Percentiles rank a stretch among this genome's conserved stretches.
Conservation (phyloP, 2,329 filamentous ascomycete genomes). For the Acephala macrosclerotiorum region DNA sequence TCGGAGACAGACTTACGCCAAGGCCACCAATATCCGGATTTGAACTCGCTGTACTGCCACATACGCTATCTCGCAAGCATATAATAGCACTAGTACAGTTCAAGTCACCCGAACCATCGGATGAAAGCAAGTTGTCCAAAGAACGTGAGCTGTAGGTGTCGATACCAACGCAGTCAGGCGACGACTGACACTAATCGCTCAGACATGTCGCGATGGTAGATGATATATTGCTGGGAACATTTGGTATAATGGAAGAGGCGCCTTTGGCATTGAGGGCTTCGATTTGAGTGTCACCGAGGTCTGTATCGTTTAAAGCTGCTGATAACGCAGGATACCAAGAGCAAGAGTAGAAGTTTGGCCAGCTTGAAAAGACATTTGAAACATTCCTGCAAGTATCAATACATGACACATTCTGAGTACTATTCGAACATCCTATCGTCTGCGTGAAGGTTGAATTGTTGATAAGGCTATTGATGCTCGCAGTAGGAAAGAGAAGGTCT, state of each 20-base stretch:
- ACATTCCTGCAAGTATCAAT: neutral
- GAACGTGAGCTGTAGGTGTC: conserved; percentile 13
- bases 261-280: neutral
- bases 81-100: conserved; percentile 16
- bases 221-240: conserved; percentile 6
- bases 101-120: neutral
- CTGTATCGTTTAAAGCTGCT: neutral
- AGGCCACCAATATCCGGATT: conserved; percentile 27
- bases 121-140: conserved; percentile 5
- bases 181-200: conserved; percentile 15
- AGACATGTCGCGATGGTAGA: conserved; percentile 16
- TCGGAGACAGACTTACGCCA: neutral
- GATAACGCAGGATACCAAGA: conserved; percentile 22
- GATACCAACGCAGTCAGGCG: conserved; percentile 8
- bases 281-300: neutral
- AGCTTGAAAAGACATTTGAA: neutral
- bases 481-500: neutral
- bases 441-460: neutral
- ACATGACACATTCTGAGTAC: neutral
- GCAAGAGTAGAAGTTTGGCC: conserved; percentile 19
- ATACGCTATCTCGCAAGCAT: conserved; percentile 19
- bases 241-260: neutral
- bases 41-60: conserved; percentile 15
- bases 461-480: neutral
- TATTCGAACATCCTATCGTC: neutral